phyloP scores from a whole-genome alignment of 108 stramenopile species.

The Cyclostephanos invisitatus region DNA sequence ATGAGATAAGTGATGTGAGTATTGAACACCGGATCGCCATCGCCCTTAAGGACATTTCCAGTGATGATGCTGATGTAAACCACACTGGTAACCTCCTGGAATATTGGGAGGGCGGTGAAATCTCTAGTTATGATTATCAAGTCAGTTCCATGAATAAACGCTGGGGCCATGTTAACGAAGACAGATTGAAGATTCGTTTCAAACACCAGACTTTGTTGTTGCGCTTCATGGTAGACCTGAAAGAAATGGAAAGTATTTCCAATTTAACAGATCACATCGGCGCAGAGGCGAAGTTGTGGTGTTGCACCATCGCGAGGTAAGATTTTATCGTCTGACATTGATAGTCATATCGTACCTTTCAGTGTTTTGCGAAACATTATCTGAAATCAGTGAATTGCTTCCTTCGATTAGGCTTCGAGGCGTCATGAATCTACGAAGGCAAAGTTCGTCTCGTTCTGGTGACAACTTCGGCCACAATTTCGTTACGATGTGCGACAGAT shows the following conservation, averaged over 20 bases:
- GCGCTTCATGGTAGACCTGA: conserved; percentile 76
- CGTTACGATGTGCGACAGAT: conserved; percentile 22
- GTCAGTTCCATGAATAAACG: conserved; percentile 33
- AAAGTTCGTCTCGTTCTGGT: conserved; percentile 30
- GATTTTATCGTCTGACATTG: conserved; percentile 1
- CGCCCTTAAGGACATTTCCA: conserved; percentile 14
- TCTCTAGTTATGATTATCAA: conserved; percentile 23
- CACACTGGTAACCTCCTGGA: conserved; percentile 14
- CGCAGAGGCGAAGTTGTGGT: conserved; percentile 60
- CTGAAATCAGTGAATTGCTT: not conserved
- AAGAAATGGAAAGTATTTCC: conserved; percentile 48
- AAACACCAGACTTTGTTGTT: conserved; percentile 58
- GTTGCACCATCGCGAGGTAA: conserved; percentile 66
- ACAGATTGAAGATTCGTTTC: conserved; percentile 62
- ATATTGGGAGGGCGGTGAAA: conserved; percentile 36
- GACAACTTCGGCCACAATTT: conserved; percentile 23
- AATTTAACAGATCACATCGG: conserved; percentile 58
- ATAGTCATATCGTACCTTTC: no score
- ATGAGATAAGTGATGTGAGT: conserved; percentile 58
- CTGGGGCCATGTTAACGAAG: conserved; percentile 72
- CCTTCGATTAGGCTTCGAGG: conserved; percentile 18
- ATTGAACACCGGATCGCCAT: conserved; percentile 54
- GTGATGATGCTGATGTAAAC: conserved; percentile 34
- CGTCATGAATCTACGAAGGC: conserved; percentile 10
- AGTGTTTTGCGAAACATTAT: not conserved